Evolutionary conservation across 192 early-diverging fungal species (phyloP).

Genomic region (Thoreauomyces humboldtii): DNA sequence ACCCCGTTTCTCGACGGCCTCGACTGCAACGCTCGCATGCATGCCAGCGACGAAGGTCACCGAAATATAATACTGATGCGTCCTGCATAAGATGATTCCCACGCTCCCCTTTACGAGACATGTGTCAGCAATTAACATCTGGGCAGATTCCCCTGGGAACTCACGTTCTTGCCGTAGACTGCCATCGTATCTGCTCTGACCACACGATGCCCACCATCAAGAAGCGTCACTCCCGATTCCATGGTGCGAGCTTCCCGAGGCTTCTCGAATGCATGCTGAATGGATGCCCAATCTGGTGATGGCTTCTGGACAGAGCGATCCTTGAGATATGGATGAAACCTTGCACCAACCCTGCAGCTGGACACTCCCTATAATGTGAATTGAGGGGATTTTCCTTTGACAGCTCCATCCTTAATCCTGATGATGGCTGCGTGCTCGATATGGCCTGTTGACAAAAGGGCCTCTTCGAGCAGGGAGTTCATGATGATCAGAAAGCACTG

Average conservation of each 20-base stretch:
- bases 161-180: slow-evolving; percentile 53
- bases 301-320: slow-evolving; percentile 17
- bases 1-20: slow-evolving; percentile 54
- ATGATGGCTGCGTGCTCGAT: slow-evolving; percentile 50
- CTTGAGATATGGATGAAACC: not conserved
- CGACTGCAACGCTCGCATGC: slow-evolving; percentile 51
- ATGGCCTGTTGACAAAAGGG: slow-evolving; percentile 46
- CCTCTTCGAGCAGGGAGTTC: slow-evolving; percentile 52
- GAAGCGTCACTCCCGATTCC: slow-evolving; percentile 40
- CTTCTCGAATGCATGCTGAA: slow-evolving; percentile 41
- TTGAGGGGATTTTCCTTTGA: slow-evolving; percentile 48
- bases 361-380: slow-evolving; percentile 26
- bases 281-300: slow-evolving; percentile 31
- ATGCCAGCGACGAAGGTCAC: slow-evolving; percentile 47
- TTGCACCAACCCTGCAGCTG: not conserved
- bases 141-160: too few species aligned
- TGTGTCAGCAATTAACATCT: too few species aligned
- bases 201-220: slow-evolving; percentile 41
- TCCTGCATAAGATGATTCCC: slow-evolving; percentile 47
- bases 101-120: too few species aligned
- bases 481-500: too few species aligned
- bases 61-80: slow-evolving; percentile 45
- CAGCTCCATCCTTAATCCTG: slow-evolving; percentile 44
- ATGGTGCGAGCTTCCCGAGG: slow-evolving; percentile 42
- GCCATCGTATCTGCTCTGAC: slow-evolving; percentile 45